Base-by-base conservation (phyloP, 225 moss, liverwort and hornwort species). In the Physcomitrium patens region DNA sequence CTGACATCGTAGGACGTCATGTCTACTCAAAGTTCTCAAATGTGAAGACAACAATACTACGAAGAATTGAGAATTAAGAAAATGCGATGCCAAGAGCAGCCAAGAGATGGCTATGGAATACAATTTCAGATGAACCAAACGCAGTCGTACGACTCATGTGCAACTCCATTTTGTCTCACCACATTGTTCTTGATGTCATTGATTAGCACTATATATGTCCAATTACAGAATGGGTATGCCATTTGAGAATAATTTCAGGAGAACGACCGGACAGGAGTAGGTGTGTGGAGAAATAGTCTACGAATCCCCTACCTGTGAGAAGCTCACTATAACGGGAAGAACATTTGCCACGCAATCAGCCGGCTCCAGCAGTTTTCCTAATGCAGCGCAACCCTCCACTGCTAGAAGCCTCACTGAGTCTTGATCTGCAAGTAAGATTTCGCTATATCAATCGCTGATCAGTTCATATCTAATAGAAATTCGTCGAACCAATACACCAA, bases 391-490 rank as follows among this genome's bases (percentile, higher is more conserved):
- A 64, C 94, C 96, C 85, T 97, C 96, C 75, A 97, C 96, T 46
- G 96, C 94, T 76, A 97, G 69, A 76, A 97, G 83, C 86, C 96
- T 93, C 80, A 97, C 96, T 19, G 94, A 97, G 70, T 97, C 96
- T 83, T 97, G 96, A 94, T 97, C 93, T 93, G 89, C 77, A 72
- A 72, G 55, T 79, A 79, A 45, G 62, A 58, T 53, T 61, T 43
- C 50, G 24, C 16, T 16, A 0, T 49, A 27, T 80, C 48, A 83
- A 65, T 69, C 31, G 31, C 31, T 57, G 1, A 24, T 18, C 19
- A 16, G 10, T 17, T 19, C 3, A 20, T 18, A 17, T 55, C 19
- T 55, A 37, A 7, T 2, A 4, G 31, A 37, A 37, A 37, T 0
- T 37, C 31, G 31, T 37, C 31, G 28, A 73, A 65, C 10, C 12